Conservation (phyloP, 208 protist species). For the Lotmaria passim region DNA sequence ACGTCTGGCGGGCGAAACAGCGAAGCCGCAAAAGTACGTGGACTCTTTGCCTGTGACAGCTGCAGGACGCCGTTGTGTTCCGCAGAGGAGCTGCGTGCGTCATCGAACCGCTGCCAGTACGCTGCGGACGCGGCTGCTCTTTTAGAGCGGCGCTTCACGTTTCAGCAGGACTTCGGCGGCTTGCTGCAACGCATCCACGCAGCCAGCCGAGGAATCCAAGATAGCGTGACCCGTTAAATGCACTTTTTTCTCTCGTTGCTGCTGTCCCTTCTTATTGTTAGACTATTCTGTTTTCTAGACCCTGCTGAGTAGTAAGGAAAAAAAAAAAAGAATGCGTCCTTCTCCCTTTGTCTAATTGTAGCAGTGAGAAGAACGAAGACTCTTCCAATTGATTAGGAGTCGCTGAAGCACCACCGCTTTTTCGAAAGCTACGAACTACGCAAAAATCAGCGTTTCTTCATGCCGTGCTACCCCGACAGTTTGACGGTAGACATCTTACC, state of each 20-base stretch:
- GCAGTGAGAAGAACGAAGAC: too few species aligned
- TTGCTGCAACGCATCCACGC: conserved; percentile 44
- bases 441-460: too few species aligned
- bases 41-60: background rate
- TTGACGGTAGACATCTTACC: too few species aligned
- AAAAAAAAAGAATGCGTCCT: too few species aligned
- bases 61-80: conserved; percentile 35
- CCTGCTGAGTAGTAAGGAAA: background rate
- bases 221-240: conserved; percentile 38
- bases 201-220: conserved; percentile 57
- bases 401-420: too few species aligned
- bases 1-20: too few species aligned
- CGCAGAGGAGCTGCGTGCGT: conserved; percentile 20
- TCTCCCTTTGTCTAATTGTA: too few species aligned
- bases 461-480: too few species aligned
- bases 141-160: conserved; percentile 43
- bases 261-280: background rate
- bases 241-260: too few species aligned
- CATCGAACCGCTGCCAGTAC: conserved; percentile 29
- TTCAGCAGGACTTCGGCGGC: conserved; percentile 46
- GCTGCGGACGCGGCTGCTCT: conserved; percentile 19
- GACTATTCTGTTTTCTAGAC: background rate
- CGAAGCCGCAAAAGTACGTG: background rate
- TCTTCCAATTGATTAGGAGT: too few species aligned
- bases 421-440: too few species aligned